Base-by-base conservation (phyloP, 345 rosid genomes). In the Arabis hirsuta region DNA sequence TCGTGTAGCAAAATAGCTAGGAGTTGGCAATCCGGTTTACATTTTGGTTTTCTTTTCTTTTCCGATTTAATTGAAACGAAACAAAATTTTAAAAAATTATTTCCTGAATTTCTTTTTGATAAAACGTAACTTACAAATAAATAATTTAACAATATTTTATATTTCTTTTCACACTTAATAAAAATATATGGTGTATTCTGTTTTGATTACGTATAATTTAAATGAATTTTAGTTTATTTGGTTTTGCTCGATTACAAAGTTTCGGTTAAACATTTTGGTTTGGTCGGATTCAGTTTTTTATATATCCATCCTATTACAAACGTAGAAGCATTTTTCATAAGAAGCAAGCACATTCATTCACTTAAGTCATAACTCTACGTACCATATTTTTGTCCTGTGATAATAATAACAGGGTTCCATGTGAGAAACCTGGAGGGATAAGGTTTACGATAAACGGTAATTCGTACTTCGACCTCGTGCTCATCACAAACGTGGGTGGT, bases 401-500 rank as follows among this genome's bases (percentile, higher is more conserved):
- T 59, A 47, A 13, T 59, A 47, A 29, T 57, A 46, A 59, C 67
- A 84, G 90, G 82, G 85, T 86, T 58, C 65, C 78, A n/a, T 86
- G 90, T 38, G 69, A 56, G 74, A 83, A 78, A 55, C 80, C 77
- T 48, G 89, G 87, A 67, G 92, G 92, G 8, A 79, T 88, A 32
- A 79, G 87, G 72, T 86, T 86, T 55, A 82, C 86, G 5, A 47
- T 88, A 5, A 83, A 84, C 10, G 90, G 93, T 4, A 84, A 88
- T 39, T 32, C 90, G 0, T 88, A 82, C 74, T 86, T 86, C 79
- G 82, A 86, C 66, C 70, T 88, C 12, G 93, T 88, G 19, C 55
- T 88, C 45, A 73, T 88, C 41, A 82, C 84, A 34, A 88, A 86
- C 46, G 93, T 88, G 2, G 93, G 82, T 10, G 90, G 88, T 4